These are phyloP conservation scores for Mucor plumbeus DNA, from an alignment of 371 early-diverging fungal species.

Conservation along the genomic window DNA sequence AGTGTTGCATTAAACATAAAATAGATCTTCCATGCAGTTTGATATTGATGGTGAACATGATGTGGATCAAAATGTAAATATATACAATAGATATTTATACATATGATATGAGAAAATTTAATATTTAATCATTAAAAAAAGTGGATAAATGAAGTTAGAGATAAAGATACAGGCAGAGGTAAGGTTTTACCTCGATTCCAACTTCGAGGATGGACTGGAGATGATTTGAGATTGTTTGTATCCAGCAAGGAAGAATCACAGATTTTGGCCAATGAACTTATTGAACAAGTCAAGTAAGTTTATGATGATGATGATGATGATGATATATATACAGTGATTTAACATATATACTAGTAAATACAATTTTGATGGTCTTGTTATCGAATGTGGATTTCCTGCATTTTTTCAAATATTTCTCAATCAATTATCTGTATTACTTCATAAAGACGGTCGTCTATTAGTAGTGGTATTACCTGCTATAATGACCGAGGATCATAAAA, in stretches of 20 bases:
- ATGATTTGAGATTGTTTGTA: conserved; percentile 46
- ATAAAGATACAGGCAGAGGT: conserved; percentile 26
- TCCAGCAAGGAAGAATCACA: conserved; percentile 25
- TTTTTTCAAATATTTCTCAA: conserved; percentile 46
- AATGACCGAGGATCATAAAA: conserved; percentile 33
- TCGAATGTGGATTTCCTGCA: conserved; percentile 57
- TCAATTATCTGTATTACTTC: conserved; percentile 35
- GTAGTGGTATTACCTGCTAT: conserved; percentile 60
- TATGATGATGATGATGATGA: neutral
- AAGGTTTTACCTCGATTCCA: conserved; percentile 66
- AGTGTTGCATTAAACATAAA: no score
- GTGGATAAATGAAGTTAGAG: conserved; percentile 65
- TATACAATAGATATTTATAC: no score
- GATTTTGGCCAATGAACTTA: conserved; percentile 36
- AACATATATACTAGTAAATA: conserved; percentile 37
- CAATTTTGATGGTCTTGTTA: conserved; percentile 60
- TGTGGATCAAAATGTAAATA: conserved; percentile 55
- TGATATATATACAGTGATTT: neutral
- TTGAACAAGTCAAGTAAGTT: conserved; percentile 43
- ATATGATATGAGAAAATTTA: no score
- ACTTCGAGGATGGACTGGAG: conserved; percentile 48
- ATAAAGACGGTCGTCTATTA: conserved; percentile 33
- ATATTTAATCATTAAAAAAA: neutral
- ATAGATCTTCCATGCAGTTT: conserved; percentile 32
- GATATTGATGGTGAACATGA: conserved; percentile 63